A percentile compares a stretch with the other conserved stretches of the same genome.
Conservation (phyloP, 192 early-diverging fungal species). For the Lunasporangiospora selenospora region DNA sequence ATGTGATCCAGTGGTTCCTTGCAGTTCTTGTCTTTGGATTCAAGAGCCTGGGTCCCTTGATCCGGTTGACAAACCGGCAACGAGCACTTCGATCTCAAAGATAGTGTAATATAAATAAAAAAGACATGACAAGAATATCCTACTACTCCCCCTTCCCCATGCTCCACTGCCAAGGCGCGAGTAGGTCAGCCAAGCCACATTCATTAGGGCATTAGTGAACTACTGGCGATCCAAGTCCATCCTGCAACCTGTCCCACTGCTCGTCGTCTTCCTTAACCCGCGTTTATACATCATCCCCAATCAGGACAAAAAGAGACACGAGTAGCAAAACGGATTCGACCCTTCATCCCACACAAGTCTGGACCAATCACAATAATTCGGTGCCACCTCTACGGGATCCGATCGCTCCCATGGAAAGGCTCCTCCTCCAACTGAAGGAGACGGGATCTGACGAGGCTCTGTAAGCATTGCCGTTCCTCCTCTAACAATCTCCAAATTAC, state of each 20-base stretch:
- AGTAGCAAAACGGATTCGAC: too few relatives aligned
- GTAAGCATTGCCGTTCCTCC: conserved; percentile 21
- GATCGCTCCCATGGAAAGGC: conserved; percentile 19
- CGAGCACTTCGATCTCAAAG: not conserved
- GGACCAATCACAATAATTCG: too few relatives aligned
- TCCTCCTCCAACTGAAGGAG: conserved; percentile 15
- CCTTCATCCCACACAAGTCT: too few relatives aligned
- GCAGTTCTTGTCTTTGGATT: conserved; percentile 20
- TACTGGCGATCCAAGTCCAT: too few relatives aligned
- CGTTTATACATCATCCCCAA: too few relatives aligned
- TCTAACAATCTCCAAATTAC: not conserved
- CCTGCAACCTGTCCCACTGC: too few relatives aligned
- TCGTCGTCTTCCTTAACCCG: too few relatives aligned
- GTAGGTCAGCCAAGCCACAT: too few relatives aligned
- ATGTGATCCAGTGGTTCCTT: conserved; percentile 18
- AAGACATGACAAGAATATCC: not conserved
- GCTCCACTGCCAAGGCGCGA: too few relatives aligned
- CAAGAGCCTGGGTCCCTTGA: conserved; percentile 4
- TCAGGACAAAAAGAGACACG: too few relatives aligned
- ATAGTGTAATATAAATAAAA: not conserved
- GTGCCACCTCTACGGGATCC: too few relatives aligned
- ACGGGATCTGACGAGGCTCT: conserved; percentile 12
- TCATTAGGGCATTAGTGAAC: too few relatives aligned
- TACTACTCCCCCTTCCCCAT: not conserved
- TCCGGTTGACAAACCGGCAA: conserved; percentile 16